Evolutionary conservation across 1,139 yeast species (phyloP).

Genomic region (Blastobotrys apis): DNA sequence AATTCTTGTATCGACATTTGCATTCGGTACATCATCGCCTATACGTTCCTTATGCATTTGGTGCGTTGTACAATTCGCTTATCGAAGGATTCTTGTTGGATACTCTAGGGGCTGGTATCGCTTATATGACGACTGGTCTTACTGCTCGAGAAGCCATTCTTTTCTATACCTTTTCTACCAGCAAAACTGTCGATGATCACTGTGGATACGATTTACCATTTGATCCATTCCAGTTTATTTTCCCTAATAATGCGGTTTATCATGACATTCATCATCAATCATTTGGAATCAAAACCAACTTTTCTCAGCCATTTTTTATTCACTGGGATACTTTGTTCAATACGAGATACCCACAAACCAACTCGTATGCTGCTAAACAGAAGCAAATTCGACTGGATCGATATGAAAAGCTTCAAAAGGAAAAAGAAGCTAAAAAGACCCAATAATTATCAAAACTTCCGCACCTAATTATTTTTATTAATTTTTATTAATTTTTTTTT

Average conservation of each 20-base stretch:
- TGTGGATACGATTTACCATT: constrained; percentile 92
- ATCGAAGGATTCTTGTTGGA: constrained; percentile 90
- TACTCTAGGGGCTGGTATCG: constrained; percentile 87
- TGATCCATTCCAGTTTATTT: constrained; percentile 81
- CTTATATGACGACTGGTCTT: constrained; percentile 57
- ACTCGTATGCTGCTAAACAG: constrained; percentile 34
- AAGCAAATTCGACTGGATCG: constrained; percentile 29
- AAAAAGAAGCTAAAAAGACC: not conserved
- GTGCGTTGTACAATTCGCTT: constrained; percentile 92
- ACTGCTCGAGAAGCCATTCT: constrained; percentile 72
- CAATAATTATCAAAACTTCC: no score
- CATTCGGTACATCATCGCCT: constrained; percentile 93
- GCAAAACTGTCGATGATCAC: constrained; percentile 97
- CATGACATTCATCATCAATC: constrained; percentile 97
- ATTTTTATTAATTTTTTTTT: no score
- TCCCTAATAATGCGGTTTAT: constrained; percentile 92
- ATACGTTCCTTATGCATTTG: constrained; percentile 94
- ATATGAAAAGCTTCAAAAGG: constrained; percentile 14
- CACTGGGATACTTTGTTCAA: constrained; percentile 78
- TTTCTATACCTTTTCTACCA: constrained; percentile 79
- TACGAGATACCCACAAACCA: constrained; percentile 61
- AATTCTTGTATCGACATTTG: constrained; percentile 66
- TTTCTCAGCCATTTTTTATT: constrained; percentile 94
- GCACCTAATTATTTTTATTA: no score
- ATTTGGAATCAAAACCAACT: constrained; percentile 91